Conservation (phyloP, 768 basidiomycete species). For the Lyophyllum shimeji region DNA sequence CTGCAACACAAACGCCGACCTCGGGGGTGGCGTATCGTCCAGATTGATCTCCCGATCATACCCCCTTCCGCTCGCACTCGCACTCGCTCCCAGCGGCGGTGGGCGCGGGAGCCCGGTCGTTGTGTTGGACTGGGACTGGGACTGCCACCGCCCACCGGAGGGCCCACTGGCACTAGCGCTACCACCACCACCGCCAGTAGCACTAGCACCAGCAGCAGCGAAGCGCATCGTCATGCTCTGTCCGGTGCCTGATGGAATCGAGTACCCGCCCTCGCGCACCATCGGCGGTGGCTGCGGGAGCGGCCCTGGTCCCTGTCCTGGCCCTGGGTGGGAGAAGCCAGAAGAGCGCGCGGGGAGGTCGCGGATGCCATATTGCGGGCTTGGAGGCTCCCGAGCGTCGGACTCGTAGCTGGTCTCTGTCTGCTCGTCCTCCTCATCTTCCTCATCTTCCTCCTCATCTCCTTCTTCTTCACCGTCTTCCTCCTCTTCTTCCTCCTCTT, state of each 20-base stretch:
- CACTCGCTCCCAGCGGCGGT: constrained; percentile 1
- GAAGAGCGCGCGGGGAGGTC: constrained; percentile 34
- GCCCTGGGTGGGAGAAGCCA: constrained; percentile 2
- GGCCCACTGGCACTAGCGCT: too few relatives aligned
- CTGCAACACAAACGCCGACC: constrained; percentile 11
- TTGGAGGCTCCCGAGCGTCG: constrained; percentile 17
- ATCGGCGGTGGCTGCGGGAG: constrained; percentile 11
- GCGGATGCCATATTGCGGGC: constrained; percentile 46
- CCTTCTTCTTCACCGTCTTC: constrained; percentile 9
- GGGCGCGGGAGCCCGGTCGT: constrained; percentile 10
- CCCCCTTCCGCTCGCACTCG: background rate
- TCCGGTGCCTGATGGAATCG: constrained; percentile 1
- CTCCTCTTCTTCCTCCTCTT: constrained; percentile 23
- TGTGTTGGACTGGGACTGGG: background rate
- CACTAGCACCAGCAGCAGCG: constrained; percentile 1
- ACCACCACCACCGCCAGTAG: too few relatives aligned
- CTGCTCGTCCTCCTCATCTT: constrained; percentile 22
- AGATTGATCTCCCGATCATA: constrained; percentile 10
- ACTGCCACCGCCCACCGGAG: too few relatives aligned
- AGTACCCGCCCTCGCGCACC: background rate
- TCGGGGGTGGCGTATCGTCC: constrained; percentile 21
- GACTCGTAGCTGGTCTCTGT: constrained; percentile 14
- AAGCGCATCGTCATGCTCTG: constrained; percentile 22
- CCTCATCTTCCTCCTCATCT: constrained; percentile 21
- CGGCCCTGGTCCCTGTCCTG: too few relatives aligned